Percentiles rank a stretch among this genome's conserved stretches.
Evolutionary conservation across 2,329 filamentous ascomycete genomes (phyloP).

Genomic region (Herpotrichia juniperi): DNA sequence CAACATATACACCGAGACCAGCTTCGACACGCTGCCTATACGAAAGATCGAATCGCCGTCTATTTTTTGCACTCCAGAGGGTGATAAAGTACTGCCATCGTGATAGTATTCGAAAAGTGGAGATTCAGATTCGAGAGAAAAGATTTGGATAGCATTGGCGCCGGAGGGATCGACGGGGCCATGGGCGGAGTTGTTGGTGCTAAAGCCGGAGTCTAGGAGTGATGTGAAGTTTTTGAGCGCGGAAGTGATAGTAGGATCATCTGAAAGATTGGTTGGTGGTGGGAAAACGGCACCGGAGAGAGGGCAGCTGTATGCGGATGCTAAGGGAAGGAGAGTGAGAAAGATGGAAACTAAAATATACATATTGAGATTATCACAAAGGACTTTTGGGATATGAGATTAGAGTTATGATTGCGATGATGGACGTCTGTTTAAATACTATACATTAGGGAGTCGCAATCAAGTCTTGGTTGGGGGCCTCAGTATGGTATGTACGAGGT

Average conservation of each 20-base stretch:
- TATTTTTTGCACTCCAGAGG: conserved; percentile 42
- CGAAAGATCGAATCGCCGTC: conserved; percentile 53
- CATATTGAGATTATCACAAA: too few species aligned
- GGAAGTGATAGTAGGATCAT: conserved; percentile 8
- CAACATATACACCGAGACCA: conserved; percentile 48
- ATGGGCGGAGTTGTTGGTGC: conserved; percentile 13
- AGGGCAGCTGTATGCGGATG: conserved; percentile 13
- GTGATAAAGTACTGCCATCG: conserved; percentile 48
- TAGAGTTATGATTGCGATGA: too few species aligned
- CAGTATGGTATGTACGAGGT: too few species aligned
- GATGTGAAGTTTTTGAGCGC: conserved; percentile 17
- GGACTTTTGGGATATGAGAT: too few species aligned
- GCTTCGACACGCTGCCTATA: conserved; percentile 50
- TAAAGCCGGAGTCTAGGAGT: conserved; percentile 13
- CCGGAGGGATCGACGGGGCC: conserved; percentile 13
- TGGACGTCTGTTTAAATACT: too few species aligned
- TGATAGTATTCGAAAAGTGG: conserved; percentile 22
- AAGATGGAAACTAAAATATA: too few species aligned
- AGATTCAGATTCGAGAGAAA: conserved; percentile 11
- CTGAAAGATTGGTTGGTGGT: conserved; percentile 13
- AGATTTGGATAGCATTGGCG: conserved; percentile 20
- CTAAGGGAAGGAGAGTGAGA: background rate
- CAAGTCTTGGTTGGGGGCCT: too few species aligned
- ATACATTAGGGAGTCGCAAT: too few species aligned
- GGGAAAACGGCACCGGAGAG: conserved; percentile 25